phyloP scores from a whole-genome alignment of 2,329 filamentous ascomycete genomes.

The Colletotrichum gigasporum region DNA sequence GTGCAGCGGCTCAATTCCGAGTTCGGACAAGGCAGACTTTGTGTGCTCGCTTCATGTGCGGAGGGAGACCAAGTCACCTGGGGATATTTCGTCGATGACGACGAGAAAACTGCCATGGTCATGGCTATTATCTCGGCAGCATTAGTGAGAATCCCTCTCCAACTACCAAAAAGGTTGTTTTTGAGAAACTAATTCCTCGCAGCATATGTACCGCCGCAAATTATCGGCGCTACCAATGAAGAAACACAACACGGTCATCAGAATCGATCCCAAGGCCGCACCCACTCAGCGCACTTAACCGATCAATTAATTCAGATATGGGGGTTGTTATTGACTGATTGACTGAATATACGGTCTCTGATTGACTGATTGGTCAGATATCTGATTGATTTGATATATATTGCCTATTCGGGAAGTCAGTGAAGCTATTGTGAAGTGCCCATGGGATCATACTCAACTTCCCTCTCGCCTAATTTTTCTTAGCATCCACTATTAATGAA shows the following conservation, averaged over 20 bases:
- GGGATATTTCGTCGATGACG: constrained; percentile 3
- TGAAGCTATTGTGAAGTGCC: too few species aligned
- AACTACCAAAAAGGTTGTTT: not conserved
- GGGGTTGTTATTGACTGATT: too few species aligned
- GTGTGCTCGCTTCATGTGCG: not conserved
- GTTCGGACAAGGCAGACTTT: not conserved
- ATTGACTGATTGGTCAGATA: too few species aligned
- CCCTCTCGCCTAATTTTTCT: too few species aligned
- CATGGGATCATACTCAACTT: too few species aligned
- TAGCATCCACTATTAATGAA: too few species aligned
- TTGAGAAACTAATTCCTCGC: too few species aligned
- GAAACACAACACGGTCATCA: not conserved
- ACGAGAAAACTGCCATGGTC: not conserved
- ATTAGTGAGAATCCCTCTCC: constrained; percentile 6
- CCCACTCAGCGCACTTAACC: too few species aligned
- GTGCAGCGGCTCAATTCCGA: not conserved
- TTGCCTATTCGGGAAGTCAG: too few species aligned
- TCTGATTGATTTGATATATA: too few species aligned
- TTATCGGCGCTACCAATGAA: not conserved
- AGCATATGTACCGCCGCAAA: constrained; percentile 4
- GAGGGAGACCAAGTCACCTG: not conserved
- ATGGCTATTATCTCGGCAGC: constrained; percentile 9
- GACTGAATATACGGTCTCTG: too few species aligned
- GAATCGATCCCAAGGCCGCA: not conserved
- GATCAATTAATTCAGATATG: too few species aligned